phyloP scores from a whole-genome alignment of 495 filamentous ascomycete genomes.

The Annulohypoxylon stygium region DNA sequence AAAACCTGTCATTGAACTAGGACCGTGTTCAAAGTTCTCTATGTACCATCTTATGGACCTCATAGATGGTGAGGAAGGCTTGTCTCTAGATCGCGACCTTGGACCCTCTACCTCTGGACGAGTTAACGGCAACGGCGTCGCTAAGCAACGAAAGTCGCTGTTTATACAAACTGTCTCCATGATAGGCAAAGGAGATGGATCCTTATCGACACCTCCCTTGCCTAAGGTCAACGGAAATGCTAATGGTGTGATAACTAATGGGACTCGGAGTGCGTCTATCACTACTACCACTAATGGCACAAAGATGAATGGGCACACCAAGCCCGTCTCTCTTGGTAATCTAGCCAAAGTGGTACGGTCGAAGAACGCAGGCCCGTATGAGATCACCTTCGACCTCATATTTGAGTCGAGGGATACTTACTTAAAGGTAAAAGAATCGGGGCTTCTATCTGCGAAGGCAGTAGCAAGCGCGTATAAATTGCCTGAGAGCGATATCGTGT shows the following conservation, averaged over 20 bases:
- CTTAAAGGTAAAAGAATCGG: constrained; percentile 51
- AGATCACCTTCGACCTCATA: constrained; percentile 66
- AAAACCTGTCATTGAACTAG: constrained; percentile 54
- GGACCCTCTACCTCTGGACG: neutral
- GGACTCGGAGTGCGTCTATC: neutral
- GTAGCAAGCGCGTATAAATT: constrained; percentile 55
- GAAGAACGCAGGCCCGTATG: constrained; percentile 66
- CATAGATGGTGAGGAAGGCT: constrained; percentile 48
- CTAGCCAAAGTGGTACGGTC: constrained; percentile 61
- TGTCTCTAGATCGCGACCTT: constrained; percentile 19
- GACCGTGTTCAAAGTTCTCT: constrained; percentile 58
- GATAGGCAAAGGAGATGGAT: constrained; percentile 27
- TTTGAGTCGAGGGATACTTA: constrained; percentile 55
- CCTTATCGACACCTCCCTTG: neutral
- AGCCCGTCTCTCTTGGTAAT: constrained; percentile 41
- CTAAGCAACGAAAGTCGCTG: constrained; percentile 23
- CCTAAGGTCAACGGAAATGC: neutral
- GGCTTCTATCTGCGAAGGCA: constrained; percentile 48
- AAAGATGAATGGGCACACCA: constrained; percentile 18
- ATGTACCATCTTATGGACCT: constrained; percentile 64
- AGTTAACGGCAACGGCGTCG: constrained; percentile 26
- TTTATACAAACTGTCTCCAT: constrained; percentile 32
- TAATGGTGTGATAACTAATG: constrained; percentile 6
- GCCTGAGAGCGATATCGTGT: constrained; percentile 53
- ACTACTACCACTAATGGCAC: constrained; percentile 1